A percentile compares a stretch with the other conserved stretches of the same genome.
Evolutionary conservation across 331 rosid species (phyloP).

Genomic region (Acacia concinna): DNA sequence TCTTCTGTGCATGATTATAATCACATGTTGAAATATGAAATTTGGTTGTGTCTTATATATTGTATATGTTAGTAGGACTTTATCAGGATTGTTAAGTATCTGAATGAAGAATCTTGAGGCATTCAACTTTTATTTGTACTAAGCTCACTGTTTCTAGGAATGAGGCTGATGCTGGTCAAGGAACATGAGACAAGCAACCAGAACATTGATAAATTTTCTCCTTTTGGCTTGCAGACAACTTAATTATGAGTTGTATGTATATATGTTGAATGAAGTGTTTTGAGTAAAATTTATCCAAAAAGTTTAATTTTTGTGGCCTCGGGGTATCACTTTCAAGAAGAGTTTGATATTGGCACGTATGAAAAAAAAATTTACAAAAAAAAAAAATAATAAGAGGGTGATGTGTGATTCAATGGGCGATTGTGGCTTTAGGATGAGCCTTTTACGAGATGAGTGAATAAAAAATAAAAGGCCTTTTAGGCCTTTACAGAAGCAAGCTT

Average conservation of each 20-base stretch:
- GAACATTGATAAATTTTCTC: not conserved
- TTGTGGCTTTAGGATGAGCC: slow-evolving; percentile 10
- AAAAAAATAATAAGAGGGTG: not conserved
- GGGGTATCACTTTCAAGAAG: not conserved
- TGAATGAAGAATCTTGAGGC: not conserved
- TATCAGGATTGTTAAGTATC: not conserved
- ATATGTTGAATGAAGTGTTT: not conserved
- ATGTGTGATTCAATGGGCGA: not conserved
- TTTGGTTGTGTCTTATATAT: not conserved
- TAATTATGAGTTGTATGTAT: not conserved
- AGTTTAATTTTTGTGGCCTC: not conserved
- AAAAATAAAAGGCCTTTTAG: not conserved
- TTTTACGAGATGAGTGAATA: not conserved
- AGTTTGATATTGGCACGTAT: not conserved
- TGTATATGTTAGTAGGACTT: too few species aligned
- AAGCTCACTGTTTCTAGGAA: not conserved
- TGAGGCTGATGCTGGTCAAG: not conserved
- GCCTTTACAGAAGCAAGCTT: not conserved
- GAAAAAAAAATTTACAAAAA: not conserved
- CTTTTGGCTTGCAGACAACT: not conserved
- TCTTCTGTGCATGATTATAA: not conserved
- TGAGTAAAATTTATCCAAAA: not conserved
- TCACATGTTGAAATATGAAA: not conserved
- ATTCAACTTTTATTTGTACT: not conserved
- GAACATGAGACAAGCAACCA: not conserved